A percentile compares a stretch with the other conserved stretches of the same genome.
phyloP scores from a whole-genome alignment of 495 filamentous ascomycete genomes.

The Acidiella bohemica region DNA sequence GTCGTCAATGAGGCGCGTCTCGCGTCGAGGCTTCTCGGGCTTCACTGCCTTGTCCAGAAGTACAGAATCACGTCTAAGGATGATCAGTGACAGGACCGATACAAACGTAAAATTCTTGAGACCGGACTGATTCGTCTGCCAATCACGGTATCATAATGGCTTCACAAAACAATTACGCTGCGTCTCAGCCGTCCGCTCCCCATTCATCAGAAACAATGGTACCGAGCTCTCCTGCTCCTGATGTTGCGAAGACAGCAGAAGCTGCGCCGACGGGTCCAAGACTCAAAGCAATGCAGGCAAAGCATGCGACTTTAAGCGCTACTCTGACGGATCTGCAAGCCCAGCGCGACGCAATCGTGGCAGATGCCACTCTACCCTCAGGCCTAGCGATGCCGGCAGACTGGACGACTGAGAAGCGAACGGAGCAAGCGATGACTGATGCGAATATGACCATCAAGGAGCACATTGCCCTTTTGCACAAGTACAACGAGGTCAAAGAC shows the following conservation, averaged over 20 bases:
- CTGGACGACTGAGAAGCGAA: slow-evolving; percentile 12
- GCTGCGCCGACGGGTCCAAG: slow-evolving; percentile 5
- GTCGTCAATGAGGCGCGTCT: too few species aligned
- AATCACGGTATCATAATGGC: too few species aligned
- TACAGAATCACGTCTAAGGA: too few species aligned
- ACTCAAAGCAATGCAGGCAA: slow-evolving; percentile 8
- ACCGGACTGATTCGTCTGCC: too few species aligned
- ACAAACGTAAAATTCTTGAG: too few species aligned
- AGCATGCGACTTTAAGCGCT: slow-evolving; percentile 2
- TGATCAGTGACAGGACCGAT: too few species aligned
- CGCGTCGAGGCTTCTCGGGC: too few species aligned
- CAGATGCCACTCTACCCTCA: slow-evolving; percentile 7
- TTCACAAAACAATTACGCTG: too few species aligned
- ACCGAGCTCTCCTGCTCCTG: neutral
- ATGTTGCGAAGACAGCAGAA: neutral
- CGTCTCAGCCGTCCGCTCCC: too few species aligned
- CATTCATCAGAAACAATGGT: neutral
- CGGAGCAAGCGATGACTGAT: slow-evolving; percentile 9
- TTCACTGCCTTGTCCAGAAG: too few species aligned
- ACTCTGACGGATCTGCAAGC: slow-evolving; percentile 8
- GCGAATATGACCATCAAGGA: slow-evolving; percentile 40
- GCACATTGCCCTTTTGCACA: slow-evolving; percentile 55
- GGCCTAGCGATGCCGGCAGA: slow-evolving; percentile 14
- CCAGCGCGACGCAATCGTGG: slow-evolving; percentile 7
- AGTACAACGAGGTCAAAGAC: slow-evolving; percentile 72